Evolutionary conservation across 768 basidiomycete genomes (phyloP).

Genomic region (Suillus weaverae): DNA sequence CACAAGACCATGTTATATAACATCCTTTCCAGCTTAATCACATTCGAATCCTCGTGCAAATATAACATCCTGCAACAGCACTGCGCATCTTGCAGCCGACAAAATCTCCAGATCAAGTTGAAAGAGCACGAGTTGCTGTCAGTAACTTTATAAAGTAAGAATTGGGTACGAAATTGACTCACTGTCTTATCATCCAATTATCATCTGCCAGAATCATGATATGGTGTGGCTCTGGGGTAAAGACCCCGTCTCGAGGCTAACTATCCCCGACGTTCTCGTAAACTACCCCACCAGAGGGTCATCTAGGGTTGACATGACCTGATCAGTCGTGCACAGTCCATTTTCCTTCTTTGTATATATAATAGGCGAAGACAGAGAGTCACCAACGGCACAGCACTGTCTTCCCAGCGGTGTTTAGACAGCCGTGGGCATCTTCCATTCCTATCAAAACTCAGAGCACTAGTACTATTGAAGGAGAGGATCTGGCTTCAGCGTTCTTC

Average conservation of each 20-base stretch:
- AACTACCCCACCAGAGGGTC: neutral
- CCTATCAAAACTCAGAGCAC: neutral
- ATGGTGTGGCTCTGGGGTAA: neutral
- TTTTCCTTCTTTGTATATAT: neutral
- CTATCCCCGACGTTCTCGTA: neutral
- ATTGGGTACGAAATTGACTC: neutral
- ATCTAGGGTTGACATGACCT: neutral
- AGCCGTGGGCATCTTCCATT: neutral
- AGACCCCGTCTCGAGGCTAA: neutral
- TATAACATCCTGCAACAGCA: neutral
- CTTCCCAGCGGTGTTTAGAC: neutral
- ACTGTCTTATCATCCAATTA: neutral
- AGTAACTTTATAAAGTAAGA: neutral
- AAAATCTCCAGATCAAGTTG: neutral
- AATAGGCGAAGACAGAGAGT: neutral
- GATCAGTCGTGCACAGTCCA: neutral
- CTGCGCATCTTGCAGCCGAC: neutral
- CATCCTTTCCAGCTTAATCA: no score
- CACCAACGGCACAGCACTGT: neutral
- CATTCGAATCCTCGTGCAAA: neutral
- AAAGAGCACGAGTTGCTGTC: neutral
- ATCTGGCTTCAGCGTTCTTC: neutral
- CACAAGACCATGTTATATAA: no score
- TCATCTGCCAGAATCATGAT: neutral
- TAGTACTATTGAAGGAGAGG: neutral